These are phyloP conservation scores for Achaetomium macrosporum DNA, from an alignment of 2,329 filamentous ascomycete genomes.

Conservation along the genomic window DNA sequence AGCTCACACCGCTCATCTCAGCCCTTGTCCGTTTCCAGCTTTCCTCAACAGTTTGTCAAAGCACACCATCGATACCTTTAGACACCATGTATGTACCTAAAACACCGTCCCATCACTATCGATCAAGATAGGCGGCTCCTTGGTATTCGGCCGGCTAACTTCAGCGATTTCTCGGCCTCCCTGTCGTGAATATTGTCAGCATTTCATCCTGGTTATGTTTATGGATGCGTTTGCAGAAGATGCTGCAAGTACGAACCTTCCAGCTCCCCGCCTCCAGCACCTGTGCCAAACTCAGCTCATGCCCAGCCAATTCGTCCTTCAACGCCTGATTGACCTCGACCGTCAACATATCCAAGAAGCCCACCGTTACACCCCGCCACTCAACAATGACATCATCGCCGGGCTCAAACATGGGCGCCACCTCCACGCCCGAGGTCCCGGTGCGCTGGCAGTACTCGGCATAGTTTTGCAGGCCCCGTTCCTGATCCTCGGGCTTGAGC, in stretches of 20 bases:
- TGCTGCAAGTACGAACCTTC: constrained; percentile 62
- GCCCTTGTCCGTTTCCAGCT: neutral
- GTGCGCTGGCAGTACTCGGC: constrained; percentile 64
- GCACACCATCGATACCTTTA: neutral
- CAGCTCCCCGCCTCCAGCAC: constrained; percentile 94
- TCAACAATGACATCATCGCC: constrained; percentile 58
- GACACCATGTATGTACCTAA: constrained; percentile 12
- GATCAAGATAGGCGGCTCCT: constrained; percentile 93
- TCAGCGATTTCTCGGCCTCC: constrained; percentile 94
- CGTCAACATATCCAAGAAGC: constrained; percentile 51
- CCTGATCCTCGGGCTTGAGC: constrained; percentile 41
- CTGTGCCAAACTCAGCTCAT: constrained; percentile 74
- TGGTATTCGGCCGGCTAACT: constrained; percentile 91
- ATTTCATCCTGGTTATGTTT: neutral
- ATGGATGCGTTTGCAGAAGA: constrained; percentile 8
- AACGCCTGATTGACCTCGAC: constrained; percentile 56
- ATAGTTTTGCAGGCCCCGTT: constrained; percentile 42
- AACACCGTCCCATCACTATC: constrained; percentile 96
- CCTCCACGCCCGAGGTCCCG: constrained; percentile 55
- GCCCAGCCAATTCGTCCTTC: constrained; percentile 56
- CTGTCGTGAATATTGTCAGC: constrained; percentile 34
- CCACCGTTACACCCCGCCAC: constrained; percentile 59
- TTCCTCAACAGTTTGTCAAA: neutral
- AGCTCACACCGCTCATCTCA: neutral
- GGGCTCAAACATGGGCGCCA: constrained; percentile 54